Conservation (phyloP, 2,329 filamentous ascomycete genomes). For the Malbranchea zuffiana region DNA sequence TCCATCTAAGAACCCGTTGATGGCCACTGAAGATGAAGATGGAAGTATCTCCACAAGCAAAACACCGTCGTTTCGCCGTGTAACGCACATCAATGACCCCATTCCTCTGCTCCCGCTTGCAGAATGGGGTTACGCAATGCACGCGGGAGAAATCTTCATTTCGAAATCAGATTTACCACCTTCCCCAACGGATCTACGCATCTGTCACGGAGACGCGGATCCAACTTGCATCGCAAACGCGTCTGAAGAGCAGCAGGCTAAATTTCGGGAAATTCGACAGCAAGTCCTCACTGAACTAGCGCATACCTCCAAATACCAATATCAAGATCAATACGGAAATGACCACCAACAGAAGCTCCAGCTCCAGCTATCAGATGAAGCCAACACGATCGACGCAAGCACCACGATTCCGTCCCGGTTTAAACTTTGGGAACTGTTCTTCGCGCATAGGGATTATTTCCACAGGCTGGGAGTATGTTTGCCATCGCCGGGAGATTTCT, state of each 20-base stretch:
- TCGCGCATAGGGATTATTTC: constrained; percentile 93
- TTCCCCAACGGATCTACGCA: constrained; percentile 52
- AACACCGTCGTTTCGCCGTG: constrained; percentile 51
- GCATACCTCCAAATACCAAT: too few species aligned
- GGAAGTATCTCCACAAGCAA: constrained; percentile 6
- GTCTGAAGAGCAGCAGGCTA: neutral
- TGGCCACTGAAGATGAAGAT: constrained; percentile 1
- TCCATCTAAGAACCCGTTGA: constrained; percentile 8
- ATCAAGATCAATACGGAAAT: constrained; percentile 16
- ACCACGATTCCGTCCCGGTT: neutral
- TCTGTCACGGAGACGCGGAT: constrained; percentile 65
- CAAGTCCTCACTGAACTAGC: neutral
- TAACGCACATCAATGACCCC: constrained; percentile 80
- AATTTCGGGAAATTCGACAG: neutral
- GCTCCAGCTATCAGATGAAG: neutral
- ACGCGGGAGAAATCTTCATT: constrained; percentile 83
- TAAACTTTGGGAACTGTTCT: constrained; percentile 84
- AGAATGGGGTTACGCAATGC: constrained; percentile 80
- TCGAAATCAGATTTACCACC: constrained; percentile 60
- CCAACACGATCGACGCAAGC: too few species aligned
- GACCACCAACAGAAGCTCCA: neutral
- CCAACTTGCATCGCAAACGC: constrained; percentile 55
- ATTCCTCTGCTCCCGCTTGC: constrained; percentile 74
- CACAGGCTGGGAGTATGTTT: constrained; percentile 85
- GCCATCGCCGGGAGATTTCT: constrained; percentile 42